Conservation (phyloP, 208 protist genomes). For the Herpetomonas tarakana region DNA sequence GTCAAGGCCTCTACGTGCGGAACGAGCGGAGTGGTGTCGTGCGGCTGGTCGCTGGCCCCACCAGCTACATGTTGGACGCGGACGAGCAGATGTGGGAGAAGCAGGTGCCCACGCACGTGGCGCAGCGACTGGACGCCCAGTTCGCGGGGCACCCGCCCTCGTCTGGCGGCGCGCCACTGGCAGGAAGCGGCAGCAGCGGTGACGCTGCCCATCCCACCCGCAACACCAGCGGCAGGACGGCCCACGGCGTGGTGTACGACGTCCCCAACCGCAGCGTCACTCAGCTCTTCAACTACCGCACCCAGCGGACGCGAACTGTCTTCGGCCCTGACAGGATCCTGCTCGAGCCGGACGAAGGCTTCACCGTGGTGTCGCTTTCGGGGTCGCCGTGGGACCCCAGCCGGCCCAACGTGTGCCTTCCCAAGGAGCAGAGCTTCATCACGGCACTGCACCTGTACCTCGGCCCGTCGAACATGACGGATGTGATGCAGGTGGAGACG, state of each 20-base stretch:
- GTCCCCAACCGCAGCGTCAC: slow-evolving; percentile 93
- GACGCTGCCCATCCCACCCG: not conserved
- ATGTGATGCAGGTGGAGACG: slow-evolving; percentile 91
- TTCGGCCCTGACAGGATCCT: slow-evolving; percentile 81
- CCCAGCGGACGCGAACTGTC: slow-evolving; percentile 75
- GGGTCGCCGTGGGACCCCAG: slow-evolving; percentile 85
- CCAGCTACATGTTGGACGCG: slow-evolving; percentile 70
- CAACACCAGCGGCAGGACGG: not conserved
- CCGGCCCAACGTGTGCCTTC: slow-evolving; percentile 67
- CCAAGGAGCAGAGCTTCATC: slow-evolving; percentile 68
- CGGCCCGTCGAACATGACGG: slow-evolving; percentile 94
- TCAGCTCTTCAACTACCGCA: slow-evolving; percentile 95
- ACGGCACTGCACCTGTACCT: slow-evolving; percentile 83
- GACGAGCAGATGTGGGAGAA: slow-evolving; percentile 87
- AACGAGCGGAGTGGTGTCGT: slow-evolving; percentile 64
- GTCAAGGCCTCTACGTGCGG: slow-evolving; percentile 83
- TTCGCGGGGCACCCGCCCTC: slow-evolving; percentile 6
- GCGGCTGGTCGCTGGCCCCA: slow-evolving; percentile 63
- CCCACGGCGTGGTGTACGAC: slow-evolving; percentile 80
- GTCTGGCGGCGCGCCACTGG: not conserved
- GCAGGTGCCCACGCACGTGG: slow-evolving; percentile 52
- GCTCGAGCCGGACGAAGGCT: slow-evolving; percentile 82
- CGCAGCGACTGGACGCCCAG: slow-evolving; percentile 24
- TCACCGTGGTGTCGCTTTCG: slow-evolving; percentile 84
- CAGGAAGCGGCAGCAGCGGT: not conserved